A percentile compares a stretch with the other conserved stretches of the same genome.
phyloP scores from a whole-genome alignment of 2,329 filamentous ascomycete species.

The Aulographum hederae region DNA sequence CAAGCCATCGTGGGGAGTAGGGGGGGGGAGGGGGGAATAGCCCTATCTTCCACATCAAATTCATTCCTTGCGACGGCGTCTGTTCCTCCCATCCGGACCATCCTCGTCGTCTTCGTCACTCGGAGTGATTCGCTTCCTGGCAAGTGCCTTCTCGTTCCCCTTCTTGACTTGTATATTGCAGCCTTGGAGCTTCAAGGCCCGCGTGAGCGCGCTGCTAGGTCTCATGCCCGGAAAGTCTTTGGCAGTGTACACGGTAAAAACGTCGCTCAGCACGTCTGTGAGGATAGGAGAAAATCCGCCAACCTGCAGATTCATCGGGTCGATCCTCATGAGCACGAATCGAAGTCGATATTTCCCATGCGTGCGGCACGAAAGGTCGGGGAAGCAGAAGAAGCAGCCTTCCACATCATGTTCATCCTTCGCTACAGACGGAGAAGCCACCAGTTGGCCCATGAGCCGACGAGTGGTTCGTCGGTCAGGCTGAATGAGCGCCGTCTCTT shows the following conservation, averaged over 20 bases:
- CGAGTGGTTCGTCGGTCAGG: conserved; percentile 55
- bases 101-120: conserved; percentile 21
- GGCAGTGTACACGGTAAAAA: conserved; percentile 66
- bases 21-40: no score
- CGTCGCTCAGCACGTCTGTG: conserved; percentile 41
- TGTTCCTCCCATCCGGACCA: conserved; percentile 38
- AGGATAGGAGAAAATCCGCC: conserved; percentile 31
- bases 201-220: conserved; percentile 56
- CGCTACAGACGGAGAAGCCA: conserved; percentile 59
- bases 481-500: conserved; percentile 50
- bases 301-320: conserved; percentile 38
- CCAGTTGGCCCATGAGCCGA: conserved; percentile 61
- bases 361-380: conserved; percentile 62
- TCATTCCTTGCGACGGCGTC: no score
- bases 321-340: conserved; percentile 56
- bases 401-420: conserved; percentile 54
- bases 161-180: conserved; percentile 78
- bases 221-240: conserved; percentile 80
- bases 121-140: conserved; percentile 20
- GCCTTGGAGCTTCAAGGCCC: conserved; percentile 58
- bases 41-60: no score
- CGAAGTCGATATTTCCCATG: conserved; percentile 58
- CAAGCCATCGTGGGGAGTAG: no score
- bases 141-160: conserved; percentile 47
- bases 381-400: conserved; percentile 75